Percentiles rank a stretch among this genome's conserved stretches.
phyloP scores from a whole-genome alignment of 192 early-diverging fungal genomes.

The Coemansia sp. region DNA sequence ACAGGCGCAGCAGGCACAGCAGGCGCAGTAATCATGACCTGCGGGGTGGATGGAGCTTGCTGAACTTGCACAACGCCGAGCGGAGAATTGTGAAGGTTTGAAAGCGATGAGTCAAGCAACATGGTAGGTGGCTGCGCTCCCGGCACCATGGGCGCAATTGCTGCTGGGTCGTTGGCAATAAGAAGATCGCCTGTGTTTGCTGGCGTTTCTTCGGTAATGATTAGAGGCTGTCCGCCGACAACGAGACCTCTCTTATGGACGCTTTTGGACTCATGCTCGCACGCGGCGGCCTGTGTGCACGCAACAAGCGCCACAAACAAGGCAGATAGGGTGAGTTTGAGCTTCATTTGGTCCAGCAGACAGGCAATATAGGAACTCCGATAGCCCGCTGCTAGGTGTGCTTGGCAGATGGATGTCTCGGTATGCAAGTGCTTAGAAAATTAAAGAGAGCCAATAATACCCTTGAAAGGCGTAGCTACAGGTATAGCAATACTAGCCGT shows the following conservation, averaged over 20 bases:
- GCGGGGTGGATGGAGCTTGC: conserved; percentile 4
- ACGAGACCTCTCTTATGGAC: conserved; percentile 17
- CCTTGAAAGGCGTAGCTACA: background rate
- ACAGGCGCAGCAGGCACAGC: background rate
- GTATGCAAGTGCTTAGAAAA: no score
- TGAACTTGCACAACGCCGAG: conserved; percentile 11
- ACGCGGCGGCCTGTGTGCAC: conserved; percentile 7
- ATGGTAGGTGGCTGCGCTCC: conserved; percentile 17
- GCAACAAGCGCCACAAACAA: conserved; percentile 31
- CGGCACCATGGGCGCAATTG: background rate
- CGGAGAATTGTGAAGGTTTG: conserved; percentile 2
- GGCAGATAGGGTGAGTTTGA: conserved; percentile 28
- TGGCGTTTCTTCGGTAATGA: conserved; percentile 13
- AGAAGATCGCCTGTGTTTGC: conserved; percentile 6
- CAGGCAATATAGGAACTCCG: background rate
- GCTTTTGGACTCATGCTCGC: background rate
- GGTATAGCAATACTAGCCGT: background rate
- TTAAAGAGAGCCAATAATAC: background rate
- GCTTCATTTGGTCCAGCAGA: conserved; percentile 22
- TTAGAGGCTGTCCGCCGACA: conserved; percentile 17
- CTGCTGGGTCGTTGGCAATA: conserved; percentile 2
- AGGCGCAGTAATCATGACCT: conserved; percentile 7
- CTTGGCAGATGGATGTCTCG: no score
- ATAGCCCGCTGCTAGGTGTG: no score
- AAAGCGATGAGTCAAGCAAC: conserved; percentile 7